Evolutionary conservation across 2,329 filamentous ascomycete genomes (phyloP).

Genomic region (Fusarium proliferatum): DNA sequence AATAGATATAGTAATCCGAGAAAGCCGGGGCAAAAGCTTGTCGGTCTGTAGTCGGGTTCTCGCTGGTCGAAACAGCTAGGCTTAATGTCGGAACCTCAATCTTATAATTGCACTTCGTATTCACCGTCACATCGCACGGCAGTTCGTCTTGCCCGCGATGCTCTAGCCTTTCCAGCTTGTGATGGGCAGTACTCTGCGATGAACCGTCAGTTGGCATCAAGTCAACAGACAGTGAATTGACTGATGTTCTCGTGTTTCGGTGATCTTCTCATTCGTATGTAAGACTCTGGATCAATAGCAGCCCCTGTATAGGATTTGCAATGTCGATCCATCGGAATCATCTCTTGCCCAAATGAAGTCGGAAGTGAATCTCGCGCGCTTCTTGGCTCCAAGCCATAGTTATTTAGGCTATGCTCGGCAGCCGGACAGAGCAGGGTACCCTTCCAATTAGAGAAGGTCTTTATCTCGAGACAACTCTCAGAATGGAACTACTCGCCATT

Average conservation of each 20-base stretch:
- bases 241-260: neutral
- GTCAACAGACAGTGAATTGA: neutral
- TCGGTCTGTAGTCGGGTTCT: conserved; percentile 27
- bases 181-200: neutral
- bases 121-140: conserved; percentile 20
- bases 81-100: conserved; percentile 17
- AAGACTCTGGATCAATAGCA: neutral
- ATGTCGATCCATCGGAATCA: conserved; percentile 40
- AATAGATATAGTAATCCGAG: neutral
- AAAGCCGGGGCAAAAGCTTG: conserved; percentile 38
- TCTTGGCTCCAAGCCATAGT: conserved; percentile 31
- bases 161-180: conserved; percentile 1
- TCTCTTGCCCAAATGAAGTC: conserved; percentile 35
- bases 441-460: conserved; percentile 28
- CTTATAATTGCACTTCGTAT: conserved; percentile 36
- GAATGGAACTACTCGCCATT: conserved; percentile 5
- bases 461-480: conserved; percentile 8
- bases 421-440: conserved; percentile 4
- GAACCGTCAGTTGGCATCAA: neutral
- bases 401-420: conserved; percentile 19
- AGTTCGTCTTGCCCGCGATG: conserved; percentile 6
- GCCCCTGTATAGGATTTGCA: conserved; percentile 16
- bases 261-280: neutral
- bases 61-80: conserved; percentile 27
- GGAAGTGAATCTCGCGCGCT: conserved; percentile 10